Percentiles rank a stretch among this genome's conserved stretches.
Conservation (phyloP, 2,329 filamentous ascomycete species). For the Pezicula rhizophila region DNA sequence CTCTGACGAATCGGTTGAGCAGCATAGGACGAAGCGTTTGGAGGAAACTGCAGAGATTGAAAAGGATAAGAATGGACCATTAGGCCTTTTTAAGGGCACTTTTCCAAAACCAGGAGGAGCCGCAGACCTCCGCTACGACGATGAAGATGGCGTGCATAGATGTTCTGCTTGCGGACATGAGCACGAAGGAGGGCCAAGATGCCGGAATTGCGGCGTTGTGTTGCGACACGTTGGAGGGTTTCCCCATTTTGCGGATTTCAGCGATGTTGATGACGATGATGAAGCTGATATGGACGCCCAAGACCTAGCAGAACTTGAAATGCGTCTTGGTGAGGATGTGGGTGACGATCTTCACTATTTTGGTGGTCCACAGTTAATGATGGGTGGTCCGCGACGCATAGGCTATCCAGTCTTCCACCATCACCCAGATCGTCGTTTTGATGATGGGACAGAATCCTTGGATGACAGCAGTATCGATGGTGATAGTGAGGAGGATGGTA, state of each 20-base stretch:
- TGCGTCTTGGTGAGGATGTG: constrained; percentile 9
- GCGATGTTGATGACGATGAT: constrained; percentile 36
- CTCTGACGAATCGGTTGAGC: constrained; percentile 54
- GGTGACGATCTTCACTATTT: constrained; percentile 9
- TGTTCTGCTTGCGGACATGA: constrained; percentile 60
- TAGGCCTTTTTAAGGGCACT: constrained; percentile 58
- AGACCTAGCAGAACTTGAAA: constrained; percentile 10
- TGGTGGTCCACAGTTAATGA: not conserved
- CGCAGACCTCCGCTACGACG: constrained; percentile 37
- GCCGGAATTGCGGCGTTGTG: constrained; percentile 48
- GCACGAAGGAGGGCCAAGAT: constrained; percentile 50
- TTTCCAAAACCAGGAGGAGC: constrained; percentile 10
- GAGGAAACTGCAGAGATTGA: constrained; percentile 56
- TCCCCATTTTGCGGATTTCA: constrained; percentile 32
- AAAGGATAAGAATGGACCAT: constrained; percentile 46
- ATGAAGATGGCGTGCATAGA: constrained; percentile 53
- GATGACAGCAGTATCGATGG: constrained; percentile 11
- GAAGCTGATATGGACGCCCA: constrained; percentile 5
- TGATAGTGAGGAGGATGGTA: constrained; percentile 18
- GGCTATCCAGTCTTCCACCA: constrained; percentile 2
- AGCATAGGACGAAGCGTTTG: constrained; percentile 50
- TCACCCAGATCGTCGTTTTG: constrained; percentile 3
- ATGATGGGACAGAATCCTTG: constrained; percentile 4
- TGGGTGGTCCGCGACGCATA: not conserved
- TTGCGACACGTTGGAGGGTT: constrained; percentile 31